These are phyloP conservation scores for Nannizziopsis arthrosporioides DNA, from an alignment of 2,329 filamentous ascomycete genomes.

Conservation along the genomic window DNA sequence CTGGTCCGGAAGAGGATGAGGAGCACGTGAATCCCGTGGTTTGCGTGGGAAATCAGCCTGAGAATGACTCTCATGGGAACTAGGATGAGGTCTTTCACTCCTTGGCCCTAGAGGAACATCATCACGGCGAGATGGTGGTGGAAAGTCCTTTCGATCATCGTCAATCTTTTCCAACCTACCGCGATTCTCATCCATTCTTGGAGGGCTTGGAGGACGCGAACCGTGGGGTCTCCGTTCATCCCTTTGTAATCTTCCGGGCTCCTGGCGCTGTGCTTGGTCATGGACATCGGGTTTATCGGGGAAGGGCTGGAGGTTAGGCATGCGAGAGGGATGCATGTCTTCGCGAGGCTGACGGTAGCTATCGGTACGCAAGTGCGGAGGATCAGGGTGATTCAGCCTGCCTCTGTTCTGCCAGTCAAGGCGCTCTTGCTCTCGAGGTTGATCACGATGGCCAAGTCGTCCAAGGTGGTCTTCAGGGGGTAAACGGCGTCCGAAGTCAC, in stretches of 20 bases:
- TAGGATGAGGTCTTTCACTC: constrained; percentile 19
- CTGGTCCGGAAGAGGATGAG: constrained; percentile 30
- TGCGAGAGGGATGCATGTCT: constrained; percentile 6
- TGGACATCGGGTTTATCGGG: constrained; percentile 7
- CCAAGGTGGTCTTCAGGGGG: constrained; percentile 31
- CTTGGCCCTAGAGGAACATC: constrained; percentile 45
- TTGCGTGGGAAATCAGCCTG: constrained; percentile 23
- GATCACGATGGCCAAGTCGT: constrained; percentile 27
- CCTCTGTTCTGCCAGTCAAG: constrained; percentile 27
- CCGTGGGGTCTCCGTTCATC: constrained; percentile 16
- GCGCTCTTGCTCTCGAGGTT: constrained; percentile 28
- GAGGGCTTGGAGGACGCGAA: constrained; percentile 16
- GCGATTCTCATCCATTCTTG: constrained; percentile 15
- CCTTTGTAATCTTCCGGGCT: constrained; percentile 11
- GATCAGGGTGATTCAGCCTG: constrained; percentile 21
- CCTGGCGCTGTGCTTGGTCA: constrained; percentile 10
- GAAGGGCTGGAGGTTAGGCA: constrained; percentile 2
- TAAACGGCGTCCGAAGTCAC: constrained; percentile 26
- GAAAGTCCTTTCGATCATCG: constrained; percentile 27
- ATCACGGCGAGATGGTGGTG: constrained; percentile 27
- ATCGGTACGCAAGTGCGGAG: constrained; percentile 18
- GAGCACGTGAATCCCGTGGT: constrained; percentile 17
- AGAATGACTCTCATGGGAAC: constrained; percentile 24
- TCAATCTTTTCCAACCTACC: constrained; percentile 18
- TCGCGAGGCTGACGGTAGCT: constrained; percentile 9